These are phyloP conservation scores for Nevesoporus exiguus DNA, from an alignment of 768 basidiomycete species.

Conservation along the genomic window DNA sequence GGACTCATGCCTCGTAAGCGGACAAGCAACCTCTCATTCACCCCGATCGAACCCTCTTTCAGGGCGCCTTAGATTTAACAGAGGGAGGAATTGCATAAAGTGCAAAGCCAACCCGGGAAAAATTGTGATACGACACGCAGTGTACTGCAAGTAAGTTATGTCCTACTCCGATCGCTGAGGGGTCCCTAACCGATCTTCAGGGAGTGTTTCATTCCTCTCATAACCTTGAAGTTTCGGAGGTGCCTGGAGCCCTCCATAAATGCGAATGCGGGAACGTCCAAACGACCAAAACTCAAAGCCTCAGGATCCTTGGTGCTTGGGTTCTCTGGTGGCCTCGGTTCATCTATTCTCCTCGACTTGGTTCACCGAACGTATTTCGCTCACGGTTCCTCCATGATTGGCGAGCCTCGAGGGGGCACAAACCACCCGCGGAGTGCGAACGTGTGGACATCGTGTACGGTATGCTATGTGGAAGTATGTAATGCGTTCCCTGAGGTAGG, in stretches of 20 bases:
- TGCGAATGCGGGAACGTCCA: slow-evolving; percentile 47
- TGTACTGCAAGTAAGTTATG: slow-evolving; percentile 73
- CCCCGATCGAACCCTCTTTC: neutral
- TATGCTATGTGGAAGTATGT: slow-evolving; percentile 71
- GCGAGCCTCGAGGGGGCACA: slow-evolving; percentile 48
- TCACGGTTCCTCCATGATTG: slow-evolving; percentile 18
- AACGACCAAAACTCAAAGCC: slow-evolving; percentile 60
- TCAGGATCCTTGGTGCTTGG: slow-evolving; percentile 65
- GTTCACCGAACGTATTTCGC: slow-evolving; percentile 58
- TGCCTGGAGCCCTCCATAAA: slow-evolving; percentile 65
- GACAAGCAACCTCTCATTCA: neutral
- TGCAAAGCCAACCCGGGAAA: slow-evolving; percentile 67
- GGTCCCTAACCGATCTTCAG: slow-evolving; percentile 29
- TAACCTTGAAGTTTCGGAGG: slow-evolving; percentile 61
- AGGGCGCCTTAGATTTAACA: slow-evolving; percentile 70
- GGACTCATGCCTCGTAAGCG: slow-evolving; percentile 65
- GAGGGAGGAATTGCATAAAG: slow-evolving; percentile 64
- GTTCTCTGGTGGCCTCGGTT: slow-evolving; percentile 78
- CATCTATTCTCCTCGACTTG: slow-evolving; percentile 68
- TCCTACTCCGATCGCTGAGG: neutral
- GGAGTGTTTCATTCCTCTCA: slow-evolving; percentile 63
- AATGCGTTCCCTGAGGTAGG: slow-evolving; percentile 60
- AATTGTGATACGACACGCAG: slow-evolving; percentile 72
- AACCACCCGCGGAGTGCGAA: slow-evolving; percentile 61
- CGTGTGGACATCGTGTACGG: slow-evolving; percentile 59